These are phyloP conservation scores for Dothistroma pini DNA, from an alignment of 2,329 filamentous ascomycete species.

Conservation along the genomic window DNA sequence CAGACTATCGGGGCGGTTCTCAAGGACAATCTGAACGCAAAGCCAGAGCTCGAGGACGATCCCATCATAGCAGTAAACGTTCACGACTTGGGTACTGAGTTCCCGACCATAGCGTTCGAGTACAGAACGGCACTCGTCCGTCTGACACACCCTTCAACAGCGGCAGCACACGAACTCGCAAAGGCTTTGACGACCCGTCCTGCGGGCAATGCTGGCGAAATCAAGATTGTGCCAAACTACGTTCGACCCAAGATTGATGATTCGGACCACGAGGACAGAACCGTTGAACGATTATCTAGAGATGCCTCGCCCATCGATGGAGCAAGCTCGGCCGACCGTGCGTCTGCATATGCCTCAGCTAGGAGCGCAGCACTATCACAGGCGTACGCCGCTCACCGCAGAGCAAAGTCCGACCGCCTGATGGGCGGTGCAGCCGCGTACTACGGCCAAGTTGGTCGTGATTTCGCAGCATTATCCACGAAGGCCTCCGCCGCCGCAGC, in stretches of 20 bases:
- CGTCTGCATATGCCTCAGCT: slow-evolving; percentile 41
- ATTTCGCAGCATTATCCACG: slow-evolving; percentile 57
- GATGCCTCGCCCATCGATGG: slow-evolving; percentile 19
- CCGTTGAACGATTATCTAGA: slow-evolving; percentile 26
- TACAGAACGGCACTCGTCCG: slow-evolving; percentile 53
- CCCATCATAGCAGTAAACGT: slow-evolving; percentile 40
- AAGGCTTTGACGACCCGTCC: slow-evolving; percentile 48
- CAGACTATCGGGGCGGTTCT: slow-evolving; percentile 55
- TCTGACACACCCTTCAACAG: slow-evolving; percentile 55
- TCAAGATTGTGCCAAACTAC: slow-evolving; percentile 49
- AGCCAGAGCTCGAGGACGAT: slow-evolving; percentile 15
- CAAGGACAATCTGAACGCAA: slow-evolving; percentile 31
- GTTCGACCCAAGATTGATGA: slow-evolving; percentile 40
- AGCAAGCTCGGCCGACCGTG: slow-evolving; percentile 10
- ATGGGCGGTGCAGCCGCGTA: slow-evolving; percentile 73
- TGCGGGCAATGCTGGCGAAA: slow-evolving; percentile 36
- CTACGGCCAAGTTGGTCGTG: slow-evolving; percentile 68
- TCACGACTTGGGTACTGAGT: slow-evolving; percentile 53
- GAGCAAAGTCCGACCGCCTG: slow-evolving; percentile 64
- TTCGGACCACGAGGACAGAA: slow-evolving; percentile 8
- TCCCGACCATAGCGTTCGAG: slow-evolving; percentile 48
- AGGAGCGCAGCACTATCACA: slow-evolving; percentile 53
- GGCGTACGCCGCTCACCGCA: slow-evolving; percentile 57
- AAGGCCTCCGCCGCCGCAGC: slow-evolving; percentile 63
- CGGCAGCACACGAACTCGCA: slow-evolving; percentile 58